Conservation (phyloP, 371 early-diverging fungal genomes). For the Mortierella sp. region DNA sequence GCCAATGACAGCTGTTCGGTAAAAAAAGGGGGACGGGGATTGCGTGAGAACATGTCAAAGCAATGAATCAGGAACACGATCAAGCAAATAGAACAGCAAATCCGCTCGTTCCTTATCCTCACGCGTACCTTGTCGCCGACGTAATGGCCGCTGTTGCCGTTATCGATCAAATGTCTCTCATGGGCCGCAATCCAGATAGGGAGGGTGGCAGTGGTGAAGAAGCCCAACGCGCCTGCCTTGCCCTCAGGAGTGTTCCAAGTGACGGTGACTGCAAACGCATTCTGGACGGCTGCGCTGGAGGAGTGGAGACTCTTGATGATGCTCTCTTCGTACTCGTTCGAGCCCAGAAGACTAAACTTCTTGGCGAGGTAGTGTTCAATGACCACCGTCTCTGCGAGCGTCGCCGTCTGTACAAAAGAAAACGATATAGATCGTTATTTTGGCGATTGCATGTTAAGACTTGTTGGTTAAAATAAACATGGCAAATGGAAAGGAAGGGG, state of each 20-base stretch:
- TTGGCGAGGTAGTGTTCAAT: conserved; percentile 48
- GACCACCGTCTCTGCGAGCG: conserved; percentile 23
- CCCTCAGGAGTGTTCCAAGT: conserved; percentile 29
- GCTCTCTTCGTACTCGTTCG: conserved; percentile 44
- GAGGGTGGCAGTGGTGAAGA: conserved; percentile 12
- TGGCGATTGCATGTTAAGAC: neutral
- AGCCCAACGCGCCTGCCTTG: neutral
- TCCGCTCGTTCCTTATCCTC: neutral
- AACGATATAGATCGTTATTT: neutral
- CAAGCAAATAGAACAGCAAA: neutral
- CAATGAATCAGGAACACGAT: neutral
- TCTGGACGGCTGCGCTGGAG: conserved; percentile 13
- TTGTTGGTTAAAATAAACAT: neutral
- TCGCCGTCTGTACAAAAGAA: neutral
- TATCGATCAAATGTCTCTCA: conserved; percentile 42
- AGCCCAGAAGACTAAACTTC: conserved; percentile 34
- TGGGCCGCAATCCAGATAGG: conserved; percentile 22
- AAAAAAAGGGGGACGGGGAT: neutral
- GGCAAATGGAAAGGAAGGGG: neutral
- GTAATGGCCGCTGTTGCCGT: conserved; percentile 49
- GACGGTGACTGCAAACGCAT: conserved; percentile 8
- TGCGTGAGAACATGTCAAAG: neutral
- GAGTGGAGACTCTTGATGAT: conserved; percentile 30
- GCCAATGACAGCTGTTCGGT: conserved; percentile 32
- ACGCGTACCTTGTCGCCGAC: conserved; percentile 37